Conservation (phyloP, 352 stramenopile genomes). For the Poterioochromonas sp. region DNA sequence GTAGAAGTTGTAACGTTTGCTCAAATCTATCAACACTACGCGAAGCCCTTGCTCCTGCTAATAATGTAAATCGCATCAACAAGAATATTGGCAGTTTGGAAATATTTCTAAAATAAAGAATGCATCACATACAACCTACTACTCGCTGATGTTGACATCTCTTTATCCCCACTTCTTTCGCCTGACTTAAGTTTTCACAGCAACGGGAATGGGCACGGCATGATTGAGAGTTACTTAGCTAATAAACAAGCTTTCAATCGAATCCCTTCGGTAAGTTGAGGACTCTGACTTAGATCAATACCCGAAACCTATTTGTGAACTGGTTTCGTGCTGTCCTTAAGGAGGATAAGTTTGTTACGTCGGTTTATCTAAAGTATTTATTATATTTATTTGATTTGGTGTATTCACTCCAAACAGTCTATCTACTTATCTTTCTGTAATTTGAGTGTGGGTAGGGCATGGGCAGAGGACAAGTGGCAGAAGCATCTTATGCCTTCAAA, state of each 20-base stretch:
- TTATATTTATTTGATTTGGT: too few relatives aligned
- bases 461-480: too few relatives aligned
- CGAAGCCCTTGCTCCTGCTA: slow-evolving; percentile 7
- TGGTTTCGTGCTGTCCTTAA: too few relatives aligned
- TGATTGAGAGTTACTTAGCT: slow-evolving; percentile 14
- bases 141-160: slow-evolving; percentile 11
- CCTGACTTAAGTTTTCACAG: slow-evolving; percentile 13
- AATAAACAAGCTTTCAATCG: slow-evolving; percentile 15
- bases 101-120: slow-evolving; percentile 19
- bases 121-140: slow-evolving; percentile 13
- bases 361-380: too few relatives aligned
- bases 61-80: slow-evolving; percentile 15
- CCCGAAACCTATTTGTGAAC: too few relatives aligned
- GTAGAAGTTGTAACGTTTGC: slow-evolving; percentile 13
- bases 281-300: slow-evolving; percentile 12
- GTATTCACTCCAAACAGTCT: too few relatives aligned
- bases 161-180: slow-evolving; percentile 11
- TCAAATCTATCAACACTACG: slow-evolving; percentile 14
- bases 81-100: slow-evolving; percentile 14
- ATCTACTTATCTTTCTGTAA: too few relatives aligned
- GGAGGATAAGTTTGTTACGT: too few relatives aligned
- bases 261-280: slow-evolving; percentile 11
- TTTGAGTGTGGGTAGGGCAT: too few relatives aligned
- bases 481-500: too few relatives aligned
- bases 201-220: slow-evolving; percentile 5